Percentiles rank a stretch among this genome's conserved stretches.
Conservation (phyloP, 257 asterid species). For the Orobanche coerulescens region DNA sequence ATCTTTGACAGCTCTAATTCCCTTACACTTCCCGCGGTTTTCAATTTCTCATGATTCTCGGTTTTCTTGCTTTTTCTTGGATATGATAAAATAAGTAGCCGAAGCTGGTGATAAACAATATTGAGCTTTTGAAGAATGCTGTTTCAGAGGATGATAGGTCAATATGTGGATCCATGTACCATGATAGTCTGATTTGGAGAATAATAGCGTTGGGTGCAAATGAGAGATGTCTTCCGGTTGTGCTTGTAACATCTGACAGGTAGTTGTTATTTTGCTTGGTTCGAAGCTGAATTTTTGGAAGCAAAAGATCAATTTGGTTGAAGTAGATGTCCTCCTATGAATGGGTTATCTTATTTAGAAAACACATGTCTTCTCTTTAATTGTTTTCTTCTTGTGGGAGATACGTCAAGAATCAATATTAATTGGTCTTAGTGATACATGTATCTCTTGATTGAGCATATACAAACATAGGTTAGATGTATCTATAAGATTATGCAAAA, state of each 20-base stretch:
- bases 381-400: background rate
- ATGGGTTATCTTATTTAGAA: background rate
- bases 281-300: background rate
- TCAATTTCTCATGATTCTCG: conserved; percentile 24
- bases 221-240: conserved; percentile 73
- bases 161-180: conserved; percentile 76
- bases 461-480: background rate
- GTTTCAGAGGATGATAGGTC: conserved; percentile 48
- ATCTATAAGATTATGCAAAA: background rate
- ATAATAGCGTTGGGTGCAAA: conserved; percentile 80
- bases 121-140: conserved; percentile 81
- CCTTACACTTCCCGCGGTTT: background rate
- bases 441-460: background rate
- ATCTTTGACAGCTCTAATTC: background rate
- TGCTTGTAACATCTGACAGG: conserved; percentile 90
- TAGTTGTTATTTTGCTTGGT: conserved; percentile 28
- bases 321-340: background rate
- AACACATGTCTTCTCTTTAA: background rate
- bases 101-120: conserved; percentile 90
- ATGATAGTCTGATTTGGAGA: conserved; percentile 94
- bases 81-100: conserved; percentile 57
- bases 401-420: background rate
- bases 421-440: background rate
- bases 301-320: background rate
- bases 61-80: conserved; percentile 17